Evolutionary conservation across 495 filamentous ascomycete genomes (phyloP).

Genomic region (Hamigera avellanea): DNA sequence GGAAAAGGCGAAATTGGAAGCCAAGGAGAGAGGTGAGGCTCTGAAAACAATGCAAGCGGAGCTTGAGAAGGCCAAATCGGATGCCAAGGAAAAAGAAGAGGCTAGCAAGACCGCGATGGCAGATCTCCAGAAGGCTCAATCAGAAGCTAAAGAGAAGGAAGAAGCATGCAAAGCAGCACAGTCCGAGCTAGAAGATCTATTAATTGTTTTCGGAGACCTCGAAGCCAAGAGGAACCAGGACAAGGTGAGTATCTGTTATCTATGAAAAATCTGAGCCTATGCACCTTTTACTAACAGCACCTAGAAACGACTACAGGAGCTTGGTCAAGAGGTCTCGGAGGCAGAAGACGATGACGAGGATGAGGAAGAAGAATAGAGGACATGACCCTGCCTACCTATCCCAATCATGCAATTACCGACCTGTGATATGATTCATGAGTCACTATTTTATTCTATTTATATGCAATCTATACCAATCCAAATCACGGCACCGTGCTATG

Average conservation of each 20-base stretch:
- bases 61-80: constrained; percentile 16
- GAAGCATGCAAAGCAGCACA: constrained; percentile 53
- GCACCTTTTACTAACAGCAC: constrained; percentile 13
- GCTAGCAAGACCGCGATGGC: constrained; percentile 40
- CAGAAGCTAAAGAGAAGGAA: constrained; percentile 41
- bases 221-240: constrained; percentile 73
- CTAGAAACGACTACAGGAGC: constrained; percentile 58
- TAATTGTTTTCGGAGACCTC: constrained; percentile 82
- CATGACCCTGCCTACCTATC: too few species aligned
- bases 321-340: constrained; percentile 68
- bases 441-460: too few species aligned
- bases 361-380: constrained; percentile 23
- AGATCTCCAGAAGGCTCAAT: constrained; percentile 26
- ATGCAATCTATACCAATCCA: too few species aligned
- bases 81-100: constrained; percentile 30
- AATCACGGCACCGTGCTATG: too few species aligned
- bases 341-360: constrained; percentile 64
- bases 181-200: constrained; percentile 67
- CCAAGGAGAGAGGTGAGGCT: constrained; percentile 33
- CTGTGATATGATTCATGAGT: too few species aligned
- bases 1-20: constrained; percentile 12
- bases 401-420: too few species aligned
- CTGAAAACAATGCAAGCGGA: constrained; percentile 44
- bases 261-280: not conserved
- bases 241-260: constrained; percentile 46